Evolutionary conservation across 2,329 filamentous ascomycete genomes (phyloP).

Genomic region (Nigrospora oryzae): DNA sequence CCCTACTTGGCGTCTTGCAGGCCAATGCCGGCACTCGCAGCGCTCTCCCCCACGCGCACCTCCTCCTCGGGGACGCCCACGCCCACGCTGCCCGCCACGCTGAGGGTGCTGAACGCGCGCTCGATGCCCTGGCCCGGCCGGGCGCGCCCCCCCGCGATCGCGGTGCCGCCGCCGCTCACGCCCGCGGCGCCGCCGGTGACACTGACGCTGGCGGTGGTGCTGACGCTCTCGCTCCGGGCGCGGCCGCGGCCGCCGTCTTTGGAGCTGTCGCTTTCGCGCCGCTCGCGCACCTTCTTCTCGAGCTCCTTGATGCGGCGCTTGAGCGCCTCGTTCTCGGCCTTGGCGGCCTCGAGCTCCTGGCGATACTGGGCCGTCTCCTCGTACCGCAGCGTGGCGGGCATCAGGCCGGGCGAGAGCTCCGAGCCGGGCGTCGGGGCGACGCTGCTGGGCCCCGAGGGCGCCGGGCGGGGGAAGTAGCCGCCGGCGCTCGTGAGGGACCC

Average conservation of each 20-base stretch:
- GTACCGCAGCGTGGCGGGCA: constrained; percentile 50
- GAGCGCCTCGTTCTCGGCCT: constrained; percentile 55
- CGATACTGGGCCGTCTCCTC: constrained; percentile 55
- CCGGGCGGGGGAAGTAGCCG: constrained; percentile 23
- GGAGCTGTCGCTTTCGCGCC: constrained; percentile 32
- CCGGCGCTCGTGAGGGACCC: constrained; percentile 4
- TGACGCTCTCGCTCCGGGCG: constrained; percentile 40
- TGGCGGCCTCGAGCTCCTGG: constrained; percentile 51
- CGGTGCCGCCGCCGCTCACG: constrained; percentile 22
- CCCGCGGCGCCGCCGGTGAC: constrained; percentile 26
- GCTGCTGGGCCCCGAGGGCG: constrained; percentile 28
- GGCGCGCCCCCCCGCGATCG: constrained; percentile 37
- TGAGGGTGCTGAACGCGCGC: constrained; percentile 36
- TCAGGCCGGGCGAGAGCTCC: constrained; percentile 43
- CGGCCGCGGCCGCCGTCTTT: constrained; percentile 5
- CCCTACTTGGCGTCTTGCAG: background rate
- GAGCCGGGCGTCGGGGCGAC: constrained; percentile 30
- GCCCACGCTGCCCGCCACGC: constrained; percentile 32
- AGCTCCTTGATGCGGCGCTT: constrained; percentile 55
- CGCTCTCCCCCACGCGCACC: constrained; percentile 53
- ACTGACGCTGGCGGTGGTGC: constrained; percentile 39
- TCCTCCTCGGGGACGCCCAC: constrained; percentile 53
- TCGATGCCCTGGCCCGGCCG: constrained; percentile 29
- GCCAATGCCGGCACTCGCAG: constrained; percentile 36
- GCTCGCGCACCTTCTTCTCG: constrained; percentile 44